Base-by-base conservation (phyloP, 805 yeast genomes). In the Wickerhamiella siamensis region DNA sequence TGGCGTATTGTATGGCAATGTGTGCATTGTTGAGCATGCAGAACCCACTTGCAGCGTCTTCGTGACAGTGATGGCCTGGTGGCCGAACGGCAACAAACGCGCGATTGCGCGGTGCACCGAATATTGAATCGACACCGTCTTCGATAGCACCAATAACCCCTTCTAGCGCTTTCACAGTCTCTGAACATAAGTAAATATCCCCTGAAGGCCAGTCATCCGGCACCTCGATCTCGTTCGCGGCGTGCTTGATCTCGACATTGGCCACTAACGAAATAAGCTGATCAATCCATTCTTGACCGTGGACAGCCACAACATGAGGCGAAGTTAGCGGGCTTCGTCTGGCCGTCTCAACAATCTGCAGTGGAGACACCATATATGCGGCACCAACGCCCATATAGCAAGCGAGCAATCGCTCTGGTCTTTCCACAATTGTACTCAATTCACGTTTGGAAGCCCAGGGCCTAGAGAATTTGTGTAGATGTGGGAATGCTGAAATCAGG, bases 61-160 rank as follows among this genome's bases (percentile, higher is more conserved):
- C 79, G 52, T 81, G 91, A 19, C 84, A 77, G 58, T 83, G 94
- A 55, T 83, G 94, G 3, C 94, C 94, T 1, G 93, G 91, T 1
- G 91, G 91, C 39, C 91, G 64, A 33, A 81, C 71, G 1, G 76
- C 75, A 0, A 77, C 77, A 60, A 81, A 81, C 1, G 79, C 77
- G 35, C 72, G 64, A 33, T 59, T 46, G 10, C 36, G 40, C 12
- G 34, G 36, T 4, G 38, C 40, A 2, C 51, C 53, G 47, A 67
- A 72, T 5, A 74, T 59, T 2, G 65, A 56, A 53, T 83, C 91
- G 1, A 81, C 66, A 1, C 80, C 86, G 1, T 71, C 64, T 55
- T 83, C 91, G 3, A 83, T 64, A 0, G 91, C 77, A 1, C 86
- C 88, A 18, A 83, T 64, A 1, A 77, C 83, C 3, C 93, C 93